A percentile compares a stretch with the other conserved stretches of the same genome.
These are phyloP conservation scores for Nitzschia sp. DNA, from an alignment of 108 stramenopile species.

Conservation along the genomic window DNA sequence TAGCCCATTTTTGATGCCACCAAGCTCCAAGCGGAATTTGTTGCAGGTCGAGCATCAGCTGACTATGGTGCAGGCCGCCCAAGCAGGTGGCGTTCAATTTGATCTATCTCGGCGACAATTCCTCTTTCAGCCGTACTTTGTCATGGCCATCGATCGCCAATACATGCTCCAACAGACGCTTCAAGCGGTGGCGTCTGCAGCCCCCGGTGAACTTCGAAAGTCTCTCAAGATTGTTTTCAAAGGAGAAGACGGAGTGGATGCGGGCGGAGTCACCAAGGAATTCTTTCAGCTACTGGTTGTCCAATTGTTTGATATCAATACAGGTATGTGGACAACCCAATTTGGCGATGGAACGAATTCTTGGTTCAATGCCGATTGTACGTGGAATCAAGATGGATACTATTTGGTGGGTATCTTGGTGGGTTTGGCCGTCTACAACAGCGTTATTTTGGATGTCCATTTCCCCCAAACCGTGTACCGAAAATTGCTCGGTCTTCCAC, in stretches of 20 bases:
- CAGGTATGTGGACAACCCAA: slow-evolving; percentile 83
- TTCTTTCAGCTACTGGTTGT: slow-evolving; percentile 89
- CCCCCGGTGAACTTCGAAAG: slow-evolving; percentile 68
- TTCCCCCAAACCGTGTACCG: slow-evolving; percentile 88
- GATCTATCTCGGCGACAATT: slow-evolving; percentile 36
- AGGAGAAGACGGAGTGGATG: slow-evolving; percentile 95
- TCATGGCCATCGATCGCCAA: slow-evolving; percentile 71
- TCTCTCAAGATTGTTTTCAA: slow-evolving; percentile 77
- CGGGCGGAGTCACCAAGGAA: slow-evolving; percentile 94
- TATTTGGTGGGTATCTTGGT: slow-evolving; percentile 83
- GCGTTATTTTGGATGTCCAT: slow-evolving; percentile 85
- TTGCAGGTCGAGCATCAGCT: slow-evolving; percentile 70
- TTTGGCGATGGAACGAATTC: slow-evolving; percentile 59
- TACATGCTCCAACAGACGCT: slow-evolving; percentile 68
- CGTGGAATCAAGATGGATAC: slow-evolving; percentile 81
- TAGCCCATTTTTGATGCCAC: slow-evolving; percentile 66
- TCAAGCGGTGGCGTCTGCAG: slow-evolving; percentile 52
- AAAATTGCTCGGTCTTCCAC: slow-evolving; percentile 72
- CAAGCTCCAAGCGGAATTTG: slow-evolving; percentile 60
- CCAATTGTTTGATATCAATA: slow-evolving; percentile 83
- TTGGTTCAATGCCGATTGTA: slow-evolving; percentile 90
- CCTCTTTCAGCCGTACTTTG: slow-evolving; percentile 60
- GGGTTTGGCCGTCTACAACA: slow-evolving; percentile 91
- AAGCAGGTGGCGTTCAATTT: slow-evolving; percentile 21
- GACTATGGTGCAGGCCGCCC: slow-evolving; percentile 63